Base-by-base conservation (phyloP, 148 eudicot genomes). In the Limonium bicolor region DNA sequence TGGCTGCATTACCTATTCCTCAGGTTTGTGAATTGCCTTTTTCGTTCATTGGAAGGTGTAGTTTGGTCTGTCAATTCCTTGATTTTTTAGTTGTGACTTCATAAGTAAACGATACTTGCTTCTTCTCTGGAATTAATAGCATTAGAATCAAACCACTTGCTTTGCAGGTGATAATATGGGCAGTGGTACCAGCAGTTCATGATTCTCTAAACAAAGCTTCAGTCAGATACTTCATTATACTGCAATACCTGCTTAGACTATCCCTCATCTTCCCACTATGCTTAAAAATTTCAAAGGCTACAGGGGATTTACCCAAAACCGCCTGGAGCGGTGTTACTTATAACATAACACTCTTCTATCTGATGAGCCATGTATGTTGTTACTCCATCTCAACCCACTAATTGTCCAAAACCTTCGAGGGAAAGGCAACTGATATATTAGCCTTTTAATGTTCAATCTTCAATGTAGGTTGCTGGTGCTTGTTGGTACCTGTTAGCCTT, bases 271-370 rank as follows among this genome's bases (percentile, higher is more conserved):
- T 67, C 28, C 66, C 61, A 12, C 67, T 76, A 11, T 56, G 71
- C 5, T 55, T 63, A 15, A 57, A 59, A 30, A 71, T 68, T 13
- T 42, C 63, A 24, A 60, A 59, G 49, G 59, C 63, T 34, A 59
- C 61, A 8, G 82, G 82, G 2, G 70, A 64, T 31, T 58, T 71
- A 22, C 37, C 53, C 37, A 69, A 65, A 60, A 62, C 54, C 11
- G 65, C 74, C 7, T 76, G 77, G 82, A 57, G 65, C 8, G 76
- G 82, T 20, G 77, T 77, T 8, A 74, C 73, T 43, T 76, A 56
- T 38, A 64, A 76, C 53, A 65, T 76, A 1, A 31, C 65, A 47
- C 71, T 76, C 14, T 76, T 50, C 38, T 58, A 61, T 68, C 36
- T 76, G 33, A 77, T 77, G 21, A 68, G 78, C 41, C 83, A 76